These are phyloP conservation scores for Trichoderma breve DNA, from an alignment of 2,329 filamentous ascomycete genomes.

Conservation along the genomic window DNA sequence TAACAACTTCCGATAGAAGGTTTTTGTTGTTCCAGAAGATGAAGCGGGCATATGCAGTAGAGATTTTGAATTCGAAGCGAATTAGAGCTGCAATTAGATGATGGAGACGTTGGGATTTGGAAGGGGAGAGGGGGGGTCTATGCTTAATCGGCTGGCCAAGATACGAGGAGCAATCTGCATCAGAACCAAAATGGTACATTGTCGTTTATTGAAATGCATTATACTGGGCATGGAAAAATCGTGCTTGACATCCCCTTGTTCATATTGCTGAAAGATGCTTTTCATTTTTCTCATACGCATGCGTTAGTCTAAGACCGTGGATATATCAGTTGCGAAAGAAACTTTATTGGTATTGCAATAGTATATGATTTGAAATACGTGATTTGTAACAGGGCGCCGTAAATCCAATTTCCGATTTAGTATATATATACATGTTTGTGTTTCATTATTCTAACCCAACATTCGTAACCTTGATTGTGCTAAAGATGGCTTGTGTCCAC, in stretches of 20 bases:
- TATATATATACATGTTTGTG: background rate
- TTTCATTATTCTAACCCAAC: background rate
- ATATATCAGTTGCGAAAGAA: slow-evolving; percentile 2
- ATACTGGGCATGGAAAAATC: slow-evolving; percentile 7
- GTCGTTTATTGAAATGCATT: slow-evolving; percentile 18
- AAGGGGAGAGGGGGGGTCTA: background rate
- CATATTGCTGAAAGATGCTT: slow-evolving; percentile 7
- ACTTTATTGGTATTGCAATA: slow-evolving; percentile 3
- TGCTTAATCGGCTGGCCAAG: slow-evolving; percentile 18
- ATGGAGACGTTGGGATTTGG: background rate
- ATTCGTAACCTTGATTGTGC: background rate
- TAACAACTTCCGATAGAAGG: slow-evolving; percentile 59
- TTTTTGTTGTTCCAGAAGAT: background rate
- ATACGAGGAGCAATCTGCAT: slow-evolving; percentile 19
- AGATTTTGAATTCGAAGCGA: slow-evolving; percentile 19
- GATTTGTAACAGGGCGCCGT: background rate
- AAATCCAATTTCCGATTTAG: background rate
- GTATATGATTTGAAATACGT: background rate
- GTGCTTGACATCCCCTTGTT: slow-evolving; percentile 5
- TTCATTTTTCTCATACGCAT: background rate
- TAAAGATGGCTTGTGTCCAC: background rate
- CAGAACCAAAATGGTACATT: slow-evolving; percentile 1
- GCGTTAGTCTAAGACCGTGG: background rate
- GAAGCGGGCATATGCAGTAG: slow-evolving; percentile 16
- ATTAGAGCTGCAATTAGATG: slow-evolving; percentile 5